Evolutionary conservation across 1,139 yeast genomes (phyloP), one percentile per base, ranked within the genome.

Genomic region (Hanseniaspora gamundiae): DNA sequence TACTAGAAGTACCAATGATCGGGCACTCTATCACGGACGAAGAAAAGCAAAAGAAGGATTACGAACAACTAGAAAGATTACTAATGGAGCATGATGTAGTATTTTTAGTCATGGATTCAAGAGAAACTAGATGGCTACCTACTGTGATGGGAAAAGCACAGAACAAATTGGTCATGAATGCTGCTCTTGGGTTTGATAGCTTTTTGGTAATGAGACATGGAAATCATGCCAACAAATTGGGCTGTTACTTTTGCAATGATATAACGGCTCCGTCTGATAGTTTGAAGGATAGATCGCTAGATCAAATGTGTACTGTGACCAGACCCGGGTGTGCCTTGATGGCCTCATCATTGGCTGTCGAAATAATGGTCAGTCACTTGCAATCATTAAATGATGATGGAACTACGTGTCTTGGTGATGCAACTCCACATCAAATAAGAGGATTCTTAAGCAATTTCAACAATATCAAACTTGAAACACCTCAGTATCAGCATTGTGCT

Each of bases 261-360:
- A 87, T 91, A 8, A 88, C 87, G 41, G 96, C 96, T 0, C 98
- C 99, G 0, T 68, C 78, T 6, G 95, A 91, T 58, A 81, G 94
- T 49, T 65, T 85, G 16, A 71, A 85, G 0, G 94, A 87, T 56
- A 69, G 95, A 43, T 83, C 96, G 0, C 65, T 91, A 48, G 99
- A 91, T 62, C 97, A 91, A 60, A 91, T 91, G 96, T 91, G 99
- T 59, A 91, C 98, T 0, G 98, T 91, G 1, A 91, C 98, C 0
- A 68, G 98, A 39, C 98, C 99, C 0, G 98, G 99, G 0, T 88
- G 82, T 0, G 95, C 98, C 0, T 66, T 83, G 55, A 66, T 86
- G 62, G 97, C 98, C 0, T 74, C 95, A 0, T 77, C 96, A 0
- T 66, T 80, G 38, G 95, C 95, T 0, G 94, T 86, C 0, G 98